Evolutionary conservation across 805 yeast species (phyloP).

Genomic region (Wickerhamomyces chaumierensis): DNA sequence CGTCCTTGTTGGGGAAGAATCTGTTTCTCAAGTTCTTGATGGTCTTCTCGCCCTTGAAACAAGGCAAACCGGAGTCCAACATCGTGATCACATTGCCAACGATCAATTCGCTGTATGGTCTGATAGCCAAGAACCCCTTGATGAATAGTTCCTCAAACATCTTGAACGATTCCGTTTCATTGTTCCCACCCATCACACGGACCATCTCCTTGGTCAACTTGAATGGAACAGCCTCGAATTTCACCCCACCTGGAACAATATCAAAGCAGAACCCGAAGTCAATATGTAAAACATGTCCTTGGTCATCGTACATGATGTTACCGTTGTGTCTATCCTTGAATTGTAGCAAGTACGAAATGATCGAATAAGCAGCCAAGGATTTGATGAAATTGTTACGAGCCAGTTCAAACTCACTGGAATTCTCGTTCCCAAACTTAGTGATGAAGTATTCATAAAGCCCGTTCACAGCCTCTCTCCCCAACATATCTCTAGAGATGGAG

Average conservation of each 20-base stretch:
- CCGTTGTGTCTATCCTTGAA: conserved; percentile 98
- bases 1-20: conserved; percentile 72
- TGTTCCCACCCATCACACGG: conserved; percentile 86
- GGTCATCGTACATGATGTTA: conserved; percentile 89
- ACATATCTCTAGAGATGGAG: conserved; percentile 92
- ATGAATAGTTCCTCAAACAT: conserved; percentile 96
- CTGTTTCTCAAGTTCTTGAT: conserved; percentile 66
- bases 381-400: conserved; percentile 90
- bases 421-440: conserved; percentile 91
- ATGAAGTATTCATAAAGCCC: conserved; percentile 88
- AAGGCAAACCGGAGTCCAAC: conserved; percentile 92
- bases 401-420: conserved; percentile 75
- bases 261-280: conserved; percentile 99
- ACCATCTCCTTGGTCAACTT: conserved; percentile 95
- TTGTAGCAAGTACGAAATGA: conserved; percentile 81
- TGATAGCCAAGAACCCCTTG: conserved; percentile 78
- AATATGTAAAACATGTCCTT: conserved; percentile 90
- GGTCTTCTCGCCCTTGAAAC: conserved; percentile 78
- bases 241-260: conserved; percentile 98
- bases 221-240: conserved; percentile 96
- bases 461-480: conserved; percentile 97
- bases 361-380: conserved; percentile 89
- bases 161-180: conserved; percentile 71
- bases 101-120: conserved; percentile 81
- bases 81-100: conserved; percentile 81